These are phyloP conservation scores for Chlorella sp. DNA, from an alignment of 139 green algal genomes.

Conservation along the genomic window DNA sequence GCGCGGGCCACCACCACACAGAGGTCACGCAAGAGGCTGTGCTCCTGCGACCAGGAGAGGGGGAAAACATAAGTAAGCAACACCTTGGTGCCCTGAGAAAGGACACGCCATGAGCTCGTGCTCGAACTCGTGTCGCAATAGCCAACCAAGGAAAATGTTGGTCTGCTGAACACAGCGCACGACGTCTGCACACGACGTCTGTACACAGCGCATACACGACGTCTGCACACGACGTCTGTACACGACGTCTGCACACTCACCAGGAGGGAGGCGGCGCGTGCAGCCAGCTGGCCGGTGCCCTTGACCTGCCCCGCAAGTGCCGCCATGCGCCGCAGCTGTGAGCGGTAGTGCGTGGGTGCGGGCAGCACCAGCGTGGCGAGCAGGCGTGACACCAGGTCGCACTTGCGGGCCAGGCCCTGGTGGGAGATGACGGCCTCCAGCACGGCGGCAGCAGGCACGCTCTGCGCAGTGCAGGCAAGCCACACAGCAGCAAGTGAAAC, in stretches of 20 bases:
- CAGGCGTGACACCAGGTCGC: slow-evolving; percentile 66
- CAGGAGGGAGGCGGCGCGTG: slow-evolving; percentile 60
- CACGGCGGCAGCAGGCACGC: slow-evolving; percentile 34
- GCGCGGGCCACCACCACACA: slow-evolving; percentile 70
- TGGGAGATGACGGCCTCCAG: slow-evolving; percentile 79
- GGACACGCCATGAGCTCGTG: too few relatives aligned
- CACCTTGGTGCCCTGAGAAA: too few relatives aligned
- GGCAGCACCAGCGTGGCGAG: slow-evolving; percentile 72
- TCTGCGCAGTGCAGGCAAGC: too few relatives aligned
- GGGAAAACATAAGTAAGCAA: too few relatives aligned
- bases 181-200: too few relatives aligned
- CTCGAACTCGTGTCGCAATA: too few relatives aligned
- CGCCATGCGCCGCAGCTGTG: slow-evolving; percentile 69
- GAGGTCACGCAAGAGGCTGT: slow-evolving; percentile 84
- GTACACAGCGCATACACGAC: too few relatives aligned
- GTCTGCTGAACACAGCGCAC: too few relatives aligned
- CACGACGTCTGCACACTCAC: slow-evolving; percentile 11
- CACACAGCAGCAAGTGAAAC: too few relatives aligned
- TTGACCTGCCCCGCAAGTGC: slow-evolving; percentile 40
- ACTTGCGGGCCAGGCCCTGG: slow-evolving; percentile 70
- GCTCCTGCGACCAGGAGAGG: slow-evolving; percentile 47
- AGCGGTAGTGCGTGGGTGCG: slow-evolving; percentile 62
- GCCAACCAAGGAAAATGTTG: too few relatives aligned
- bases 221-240: too few relatives aligned
- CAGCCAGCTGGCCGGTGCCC: slow-evolving; percentile 41